Base-by-base conservation (phyloP, 805 yeast genomes). In the Candida andamanensis region DNA sequence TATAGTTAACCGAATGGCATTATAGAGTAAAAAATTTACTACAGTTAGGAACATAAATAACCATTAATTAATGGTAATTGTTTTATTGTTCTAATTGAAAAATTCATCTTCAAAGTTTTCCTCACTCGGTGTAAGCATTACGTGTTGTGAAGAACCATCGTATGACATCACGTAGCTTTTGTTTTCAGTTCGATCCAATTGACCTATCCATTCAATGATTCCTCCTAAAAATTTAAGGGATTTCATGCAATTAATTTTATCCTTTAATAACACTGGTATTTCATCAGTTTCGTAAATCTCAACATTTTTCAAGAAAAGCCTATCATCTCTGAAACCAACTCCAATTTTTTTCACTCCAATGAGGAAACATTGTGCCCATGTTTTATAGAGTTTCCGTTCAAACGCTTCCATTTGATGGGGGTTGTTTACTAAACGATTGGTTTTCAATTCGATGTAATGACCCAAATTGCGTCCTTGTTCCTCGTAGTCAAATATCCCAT, bases 361-460 rank as follows among this genome's bases (percentile, higher is more conserved):
- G 15, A 92, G 63, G 54, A 87, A 92, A 41, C 95, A 82, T 60
- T 87, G 97, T 2, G 95, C 85, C 99, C 99, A 92, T 0, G 94
- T 72, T 39, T 67, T 73, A 52, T 81, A 75, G 27, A 92, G 60
- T 56, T 86, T 87, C 33, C 68, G 70, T 50, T 90, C 96, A 50
- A 90, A 86, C 13, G 52, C 68, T 23, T 66, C 66, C 11, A 81
- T 76, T 23, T 80, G 80, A 11, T 69, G 65, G 4, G 77, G 74
- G 13, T 72, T 64, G 15, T 62, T 65, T 0, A 90, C 67, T 5
- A 69, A 62, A 26, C 71, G 63, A 2, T 81, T 60, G 1, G 95
- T 85, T 50, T 89, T 90, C 42, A 92, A 63, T 54, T 92, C 97
- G 6, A 80, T 80, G 52, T 92, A 92, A 55, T 85, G 95, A 4